Conservation (phyloP, 78 protist genomes). For the Capsaspora owczarzaki region DNA sequence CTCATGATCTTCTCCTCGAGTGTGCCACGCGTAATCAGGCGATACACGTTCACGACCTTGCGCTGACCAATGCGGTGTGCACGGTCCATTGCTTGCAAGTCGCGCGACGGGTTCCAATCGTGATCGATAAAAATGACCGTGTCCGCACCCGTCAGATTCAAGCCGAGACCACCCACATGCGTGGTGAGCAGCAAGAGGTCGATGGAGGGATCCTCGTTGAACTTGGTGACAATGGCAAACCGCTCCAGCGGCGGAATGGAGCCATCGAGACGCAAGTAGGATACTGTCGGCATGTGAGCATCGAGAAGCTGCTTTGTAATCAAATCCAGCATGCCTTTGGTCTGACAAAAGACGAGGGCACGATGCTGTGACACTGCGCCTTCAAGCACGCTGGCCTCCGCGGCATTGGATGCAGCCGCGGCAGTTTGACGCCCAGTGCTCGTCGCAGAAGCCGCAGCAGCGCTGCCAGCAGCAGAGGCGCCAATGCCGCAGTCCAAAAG, state of each 20-base stretch:
- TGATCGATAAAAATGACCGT: constrained; percentile 93
- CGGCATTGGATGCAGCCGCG: not conserved
- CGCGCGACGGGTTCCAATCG: constrained; percentile 96
- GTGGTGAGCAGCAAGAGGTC: constrained; percentile 91
- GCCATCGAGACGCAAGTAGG: constrained; percentile 82
- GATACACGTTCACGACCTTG: constrained; percentile 84
- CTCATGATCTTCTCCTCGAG: constrained; percentile 91
- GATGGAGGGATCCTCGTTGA: constrained; percentile 84
- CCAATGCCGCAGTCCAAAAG: constrained; percentile 31
- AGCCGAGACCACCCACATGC: constrained; percentile 94
- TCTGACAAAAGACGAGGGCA: constrained; percentile 79
- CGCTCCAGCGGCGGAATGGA: constrained; percentile 21
- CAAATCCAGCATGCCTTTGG: constrained; percentile 63
- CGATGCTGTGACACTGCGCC: constrained; percentile 50
- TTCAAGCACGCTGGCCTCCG: not conserved
- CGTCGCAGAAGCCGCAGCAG: not conserved
- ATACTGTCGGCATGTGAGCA: constrained; percentile 56
- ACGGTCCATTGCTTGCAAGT: constrained; percentile 95
- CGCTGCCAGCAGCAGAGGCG: not conserved
- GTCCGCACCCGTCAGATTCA: constrained; percentile 95
- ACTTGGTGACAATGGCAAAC: constrained; percentile 54
- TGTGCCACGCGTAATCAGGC: constrained; percentile 77
- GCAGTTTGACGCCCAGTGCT: not conserved
- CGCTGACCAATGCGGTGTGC: constrained; percentile 94
- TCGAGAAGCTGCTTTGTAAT: constrained; percentile 63